Conservation (phyloP, 2,329 filamentous ascomycete genomes). For the Paraconiothyrium sp. region DNA sequence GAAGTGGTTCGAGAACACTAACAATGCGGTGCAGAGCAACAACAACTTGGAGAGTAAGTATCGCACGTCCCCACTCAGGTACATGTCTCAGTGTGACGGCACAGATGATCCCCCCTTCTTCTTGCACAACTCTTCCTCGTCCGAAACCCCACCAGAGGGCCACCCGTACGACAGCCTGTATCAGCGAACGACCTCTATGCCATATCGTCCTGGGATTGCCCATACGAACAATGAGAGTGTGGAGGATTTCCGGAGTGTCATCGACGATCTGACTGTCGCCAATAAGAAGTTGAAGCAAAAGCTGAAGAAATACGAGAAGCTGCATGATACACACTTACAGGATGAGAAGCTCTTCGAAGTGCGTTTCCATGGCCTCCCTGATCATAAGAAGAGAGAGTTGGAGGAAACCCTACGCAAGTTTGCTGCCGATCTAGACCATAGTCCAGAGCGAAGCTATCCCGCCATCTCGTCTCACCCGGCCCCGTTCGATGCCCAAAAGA, state of each 20-base stretch:
- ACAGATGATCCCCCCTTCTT: slow-evolving; percentile 56
- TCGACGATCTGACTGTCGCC: slow-evolving; percentile 85
- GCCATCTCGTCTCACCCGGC: slow-evolving; percentile 48
- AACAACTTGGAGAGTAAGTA: slow-evolving; percentile 55
- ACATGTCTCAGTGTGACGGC: slow-evolving; percentile 15
- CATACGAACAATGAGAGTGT: slow-evolving; percentile 65
- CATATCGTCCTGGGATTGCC: slow-evolving; percentile 51
- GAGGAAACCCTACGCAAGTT: slow-evolving; percentile 78
- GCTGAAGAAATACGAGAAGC: slow-evolving; percentile 74
- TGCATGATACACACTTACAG: slow-evolving; percentile 71
- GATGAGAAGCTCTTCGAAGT: slow-evolving; percentile 86
- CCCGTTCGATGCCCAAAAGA: slow-evolving; percentile 64
- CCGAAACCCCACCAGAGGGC: slow-evolving; percentile 52
- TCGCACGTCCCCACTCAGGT: background rate
- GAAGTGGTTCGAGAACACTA: slow-evolving; percentile 62
- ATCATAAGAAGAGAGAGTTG: slow-evolving; percentile 77
- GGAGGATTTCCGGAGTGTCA: slow-evolving; percentile 82
- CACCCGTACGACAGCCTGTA: slow-evolving; percentile 29
- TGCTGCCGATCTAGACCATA: slow-evolving; percentile 67
- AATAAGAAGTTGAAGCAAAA: slow-evolving; percentile 81
- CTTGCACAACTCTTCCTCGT: slow-evolving; percentile 57
- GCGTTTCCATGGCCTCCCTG: slow-evolving; percentile 76
- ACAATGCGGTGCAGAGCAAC: slow-evolving; percentile 53
- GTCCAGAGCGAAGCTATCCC: slow-evolving; percentile 30
- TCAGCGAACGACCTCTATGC: slow-evolving; percentile 29